Conservation (phyloP, 192 early-diverging fungal genomes). For the Coemansia asiatica region DNA sequence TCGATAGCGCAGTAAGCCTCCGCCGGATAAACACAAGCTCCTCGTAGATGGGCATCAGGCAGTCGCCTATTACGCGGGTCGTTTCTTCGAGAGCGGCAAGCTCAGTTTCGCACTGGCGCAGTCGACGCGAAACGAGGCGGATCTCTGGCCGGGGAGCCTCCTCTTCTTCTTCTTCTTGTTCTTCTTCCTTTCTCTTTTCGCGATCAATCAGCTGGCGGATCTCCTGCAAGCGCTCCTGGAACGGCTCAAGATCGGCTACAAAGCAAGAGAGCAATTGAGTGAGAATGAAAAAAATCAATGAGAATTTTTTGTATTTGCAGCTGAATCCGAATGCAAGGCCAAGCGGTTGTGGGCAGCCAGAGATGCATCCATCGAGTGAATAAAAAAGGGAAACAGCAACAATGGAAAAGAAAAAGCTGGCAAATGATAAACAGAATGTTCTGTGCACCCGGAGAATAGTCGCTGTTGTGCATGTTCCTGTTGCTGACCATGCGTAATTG, state of each 20-base stretch:
- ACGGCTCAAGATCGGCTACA: constrained; percentile 63
- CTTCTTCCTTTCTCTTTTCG: constrained; percentile 34
- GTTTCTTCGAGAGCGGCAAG: constrained; percentile 55
- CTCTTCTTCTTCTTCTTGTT: constrained; percentile 15
- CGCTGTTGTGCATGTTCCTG: neutral
- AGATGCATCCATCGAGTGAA: neutral
- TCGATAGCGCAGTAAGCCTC: constrained; percentile 55
- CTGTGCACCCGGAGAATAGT: constrained; percentile 1
- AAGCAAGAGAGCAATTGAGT: neutral
- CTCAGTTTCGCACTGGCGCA: constrained; percentile 55
- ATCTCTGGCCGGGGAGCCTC: constrained; percentile 27
- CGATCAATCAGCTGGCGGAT: constrained; percentile 61
- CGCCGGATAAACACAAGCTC: constrained; percentile 70
- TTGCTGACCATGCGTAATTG: neutral
- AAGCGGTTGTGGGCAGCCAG: neutral
- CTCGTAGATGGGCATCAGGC: constrained; percentile 70
- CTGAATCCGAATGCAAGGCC: neutral
- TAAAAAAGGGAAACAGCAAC: neutral
- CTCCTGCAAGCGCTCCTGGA: constrained; percentile 59
- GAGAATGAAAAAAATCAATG: neutral
- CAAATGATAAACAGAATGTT: constrained; percentile 4
- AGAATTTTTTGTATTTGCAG: neutral
- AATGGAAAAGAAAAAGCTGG: neutral
- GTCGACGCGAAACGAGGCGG: constrained; percentile 40
- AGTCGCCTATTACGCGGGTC: constrained; percentile 64